Evolutionary conservation across 1,284 basidiomycete species (phyloP).

Genomic region (Lignosus rhinocerotis): DNA sequence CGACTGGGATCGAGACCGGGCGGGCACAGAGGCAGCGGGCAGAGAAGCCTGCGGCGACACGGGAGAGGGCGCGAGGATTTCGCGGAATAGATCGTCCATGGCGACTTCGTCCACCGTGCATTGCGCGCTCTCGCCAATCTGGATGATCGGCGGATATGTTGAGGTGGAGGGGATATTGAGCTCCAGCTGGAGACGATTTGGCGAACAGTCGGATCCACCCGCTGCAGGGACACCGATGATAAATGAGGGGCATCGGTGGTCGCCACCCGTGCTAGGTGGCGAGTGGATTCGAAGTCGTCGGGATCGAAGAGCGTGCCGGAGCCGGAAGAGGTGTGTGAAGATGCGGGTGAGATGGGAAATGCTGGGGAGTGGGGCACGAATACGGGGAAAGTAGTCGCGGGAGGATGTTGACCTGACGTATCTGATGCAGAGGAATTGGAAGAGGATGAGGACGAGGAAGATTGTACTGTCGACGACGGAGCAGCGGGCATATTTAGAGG

Average conservation of each 20-base stretch:
- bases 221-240: constrained; percentile 80
- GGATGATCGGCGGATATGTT: constrained; percentile 24
- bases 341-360: constrained; percentile 53
- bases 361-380: constrained; percentile 34
- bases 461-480: constrained; percentile 27
- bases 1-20: constrained; percentile 22
- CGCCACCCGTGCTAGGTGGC: constrained; percentile 95
- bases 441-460: constrained; percentile 30
- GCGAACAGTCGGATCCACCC: constrained; percentile 60
- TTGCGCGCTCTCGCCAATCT: constrained; percentile 21
- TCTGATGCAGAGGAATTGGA: constrained; percentile 28
- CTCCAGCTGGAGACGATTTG: constrained; percentile 33
- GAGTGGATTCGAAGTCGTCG: constrained; percentile 65
- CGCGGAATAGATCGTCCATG: constrained; percentile 65
- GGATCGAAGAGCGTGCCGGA: constrained; percentile 33
- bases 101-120: constrained; percentile 50
- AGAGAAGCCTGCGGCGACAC: constrained; percentile 37
- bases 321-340: constrained; percentile 43
- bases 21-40: constrained; percentile 27
- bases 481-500: constrained; percentile 38
- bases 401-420: constrained; percentile 30
- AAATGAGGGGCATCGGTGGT: constrained; percentile 58
- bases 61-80: constrained; percentile 64
- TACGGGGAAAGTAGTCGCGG: constrained; percentile 35
- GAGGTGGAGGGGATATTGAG: constrained; percentile 27